phyloP scores from a whole-genome alignment of 1,284 basidiomycete genomes.

The Pascua sp. region DNA sequence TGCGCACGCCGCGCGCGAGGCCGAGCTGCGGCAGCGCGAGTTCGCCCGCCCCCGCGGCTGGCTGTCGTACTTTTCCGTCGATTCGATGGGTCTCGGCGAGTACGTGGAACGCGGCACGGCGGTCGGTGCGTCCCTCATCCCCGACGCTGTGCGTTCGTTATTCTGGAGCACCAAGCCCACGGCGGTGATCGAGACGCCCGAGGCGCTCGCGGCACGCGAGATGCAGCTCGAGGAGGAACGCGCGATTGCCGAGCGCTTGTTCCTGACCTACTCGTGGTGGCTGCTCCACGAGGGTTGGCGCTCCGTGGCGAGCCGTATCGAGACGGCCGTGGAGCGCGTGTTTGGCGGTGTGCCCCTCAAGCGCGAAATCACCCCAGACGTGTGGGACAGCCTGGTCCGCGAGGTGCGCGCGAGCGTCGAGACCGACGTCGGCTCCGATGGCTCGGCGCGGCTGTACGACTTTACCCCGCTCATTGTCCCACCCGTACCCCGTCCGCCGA shows the following conservation, averaged over 20 bases:
- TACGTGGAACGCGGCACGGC: constrained; percentile 20
- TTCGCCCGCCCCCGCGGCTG: not conserved
- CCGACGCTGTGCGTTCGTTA: not conserved
- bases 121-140: constrained; percentile 5
- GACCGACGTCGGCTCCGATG: constrained; percentile 14
- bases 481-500: constrained; percentile 20
- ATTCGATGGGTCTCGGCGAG: constrained; percentile 33
- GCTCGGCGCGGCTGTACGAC: constrained; percentile 25
- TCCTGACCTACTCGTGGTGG: constrained; percentile 50
- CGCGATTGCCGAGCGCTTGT: constrained; percentile 42
- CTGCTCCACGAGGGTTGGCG: constrained; percentile 48
- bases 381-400: constrained; percentile 40
- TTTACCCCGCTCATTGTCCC: constrained; percentile 42
- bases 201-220: constrained; percentile 12
- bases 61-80: constrained; percentile 31
- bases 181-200: not conserved
- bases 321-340: constrained; percentile 36
- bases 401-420: constrained; percentile 42
- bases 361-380: constrained; percentile 34
- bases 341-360: constrained; percentile 45
- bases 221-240: constrained; percentile 20
- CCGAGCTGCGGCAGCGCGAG: constrained; percentile 4
- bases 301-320: constrained; percentile 32
- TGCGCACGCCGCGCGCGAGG: constrained; percentile 7
- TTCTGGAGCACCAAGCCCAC: too few relatives aligned